Percentiles rank a stretch among this genome's conserved stretches.
Evolutionary conservation across 192 early-diverging fungal species (phyloP).

Genomic region (Backusella australiensis): DNA sequence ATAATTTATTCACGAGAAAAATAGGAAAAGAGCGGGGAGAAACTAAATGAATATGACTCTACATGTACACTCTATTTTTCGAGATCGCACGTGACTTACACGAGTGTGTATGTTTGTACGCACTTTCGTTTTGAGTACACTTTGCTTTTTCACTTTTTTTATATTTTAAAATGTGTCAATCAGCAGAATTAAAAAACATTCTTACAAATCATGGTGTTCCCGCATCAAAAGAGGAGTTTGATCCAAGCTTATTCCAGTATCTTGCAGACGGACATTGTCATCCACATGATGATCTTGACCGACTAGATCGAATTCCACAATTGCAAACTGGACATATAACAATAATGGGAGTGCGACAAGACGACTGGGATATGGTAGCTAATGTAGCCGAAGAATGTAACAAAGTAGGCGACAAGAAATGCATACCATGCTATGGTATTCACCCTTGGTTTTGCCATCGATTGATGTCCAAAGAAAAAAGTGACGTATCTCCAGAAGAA

Average conservation of each 20-base stretch:
- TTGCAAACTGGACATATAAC: conserved; percentile 32
- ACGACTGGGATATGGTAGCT: conserved; percentile 33
- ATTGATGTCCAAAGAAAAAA: neutral
- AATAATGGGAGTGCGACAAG: conserved; percentile 35
- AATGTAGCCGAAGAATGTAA: conserved; percentile 17
- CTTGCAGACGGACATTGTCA: conserved; percentile 40
- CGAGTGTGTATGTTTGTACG: neutral
- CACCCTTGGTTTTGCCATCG: conserved; percentile 37
- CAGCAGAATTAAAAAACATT: neutral
- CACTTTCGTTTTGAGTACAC: neutral
- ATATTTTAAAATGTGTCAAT: neutral
- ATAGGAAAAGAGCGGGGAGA: too few species aligned
- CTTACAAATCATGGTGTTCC: conserved; percentile 3
- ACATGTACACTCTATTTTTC: neutral
- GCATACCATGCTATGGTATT: conserved; percentile 34
- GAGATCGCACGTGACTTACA: neutral
- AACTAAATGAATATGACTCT: too few species aligned
- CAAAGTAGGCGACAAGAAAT: neutral
- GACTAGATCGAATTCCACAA: conserved; percentile 13
- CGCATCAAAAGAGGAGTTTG: neutral
- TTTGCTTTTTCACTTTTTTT: neutral
- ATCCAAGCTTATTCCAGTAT: neutral
- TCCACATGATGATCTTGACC: conserved; percentile 29
- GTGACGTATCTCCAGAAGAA: neutral
- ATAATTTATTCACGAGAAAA: too few species aligned